Conservation (phyloP, 2,329 filamentous ascomycete species). For the Trichophyton rubrum region DNA sequence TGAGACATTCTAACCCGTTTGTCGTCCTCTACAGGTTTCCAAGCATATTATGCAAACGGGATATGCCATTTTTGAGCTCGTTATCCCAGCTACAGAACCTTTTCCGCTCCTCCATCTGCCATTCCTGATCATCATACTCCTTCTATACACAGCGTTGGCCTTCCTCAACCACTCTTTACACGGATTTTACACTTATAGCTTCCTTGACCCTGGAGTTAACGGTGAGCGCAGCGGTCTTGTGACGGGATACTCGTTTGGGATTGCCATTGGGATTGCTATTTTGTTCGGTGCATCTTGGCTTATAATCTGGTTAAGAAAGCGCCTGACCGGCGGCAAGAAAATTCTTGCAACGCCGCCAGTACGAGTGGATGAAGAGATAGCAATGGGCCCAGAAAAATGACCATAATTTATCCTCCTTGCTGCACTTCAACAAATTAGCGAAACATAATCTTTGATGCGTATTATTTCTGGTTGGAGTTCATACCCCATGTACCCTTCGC, state of each 20-base stretch:
- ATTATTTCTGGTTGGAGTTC: too few species aligned
- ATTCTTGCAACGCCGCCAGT: neutral
- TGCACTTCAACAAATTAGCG: too few species aligned
- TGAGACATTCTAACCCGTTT: neutral
- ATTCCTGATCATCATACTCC: conserved; percentile 56
- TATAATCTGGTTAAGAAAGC: conserved; percentile 43
- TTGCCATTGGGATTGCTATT: conserved; percentile 41
- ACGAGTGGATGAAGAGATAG: neutral
- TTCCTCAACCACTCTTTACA: conserved; percentile 59
- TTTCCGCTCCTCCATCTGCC: conserved; percentile 54
- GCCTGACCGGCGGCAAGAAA: conserved; percentile 19
- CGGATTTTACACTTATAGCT: conserved; percentile 64
- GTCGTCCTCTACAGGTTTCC: conserved; percentile 38
- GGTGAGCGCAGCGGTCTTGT: conserved; percentile 41
- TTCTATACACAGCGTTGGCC: conserved; percentile 58
- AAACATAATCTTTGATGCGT: too few species aligned
- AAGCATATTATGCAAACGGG: conserved; percentile 62
- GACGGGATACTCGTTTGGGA: conserved; percentile 51
- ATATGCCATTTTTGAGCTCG: conserved; percentile 64
- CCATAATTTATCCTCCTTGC: neutral
- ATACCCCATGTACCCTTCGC: too few species aligned
- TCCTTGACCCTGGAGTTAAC: conserved; percentile 52
- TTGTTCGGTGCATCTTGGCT: conserved; percentile 42
- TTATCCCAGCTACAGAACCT: conserved; percentile 52
- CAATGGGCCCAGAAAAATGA: neutral